Base-by-base conservation (phyloP, 306 rosid genomes). In the Styphnolobium japonicum region DNA sequence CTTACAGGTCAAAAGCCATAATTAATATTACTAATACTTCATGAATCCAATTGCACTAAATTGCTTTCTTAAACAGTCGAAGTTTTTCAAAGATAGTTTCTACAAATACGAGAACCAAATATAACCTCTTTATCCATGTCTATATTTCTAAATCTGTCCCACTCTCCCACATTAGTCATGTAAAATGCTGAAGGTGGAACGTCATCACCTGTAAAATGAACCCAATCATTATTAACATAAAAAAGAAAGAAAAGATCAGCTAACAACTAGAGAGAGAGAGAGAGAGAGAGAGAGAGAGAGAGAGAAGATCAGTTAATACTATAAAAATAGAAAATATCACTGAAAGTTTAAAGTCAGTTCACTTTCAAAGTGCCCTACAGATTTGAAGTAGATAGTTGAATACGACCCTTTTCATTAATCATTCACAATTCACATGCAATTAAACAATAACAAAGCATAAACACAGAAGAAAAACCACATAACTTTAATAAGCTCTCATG, bases 121-220 rank as follows among this genome's bases (percentile, higher is more conserved):
- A 62, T 81, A 76, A 95, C 98, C 97, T 92, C 97, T 86, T 85
- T 87, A 72, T 95, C 99, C 99, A 93, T 95, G 94, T 95, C 99
- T 62, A 93, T 93, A 86, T 83, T 95, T 91, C 99, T 88, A 84
- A 95, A 91, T 63, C 87, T 84, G 83, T 95, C 99, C 97, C 98
- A 95, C 78, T 90, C 93, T 83, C 65, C 96, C 71, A 68, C 89
- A 83, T 90, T 86, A 68, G 97, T 80, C 99, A 86, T 85, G 86
- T 80, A 85, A 88, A 93, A 95, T 67, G 92, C 79, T 42, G 99
- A 92, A 33, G 89, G 91, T 6, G 92, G 97, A 71, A 89, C 96
- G 40, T 90, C 94, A 22, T 92, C 93, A 60, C 98, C 98, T 95
- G 87, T 57, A 82, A 77, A 85, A 87, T 45, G 40, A 89, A 82